phyloP scores from a whole-genome alignment of 1,139 yeast species.

The Suhomyces coccinellae region DNA sequence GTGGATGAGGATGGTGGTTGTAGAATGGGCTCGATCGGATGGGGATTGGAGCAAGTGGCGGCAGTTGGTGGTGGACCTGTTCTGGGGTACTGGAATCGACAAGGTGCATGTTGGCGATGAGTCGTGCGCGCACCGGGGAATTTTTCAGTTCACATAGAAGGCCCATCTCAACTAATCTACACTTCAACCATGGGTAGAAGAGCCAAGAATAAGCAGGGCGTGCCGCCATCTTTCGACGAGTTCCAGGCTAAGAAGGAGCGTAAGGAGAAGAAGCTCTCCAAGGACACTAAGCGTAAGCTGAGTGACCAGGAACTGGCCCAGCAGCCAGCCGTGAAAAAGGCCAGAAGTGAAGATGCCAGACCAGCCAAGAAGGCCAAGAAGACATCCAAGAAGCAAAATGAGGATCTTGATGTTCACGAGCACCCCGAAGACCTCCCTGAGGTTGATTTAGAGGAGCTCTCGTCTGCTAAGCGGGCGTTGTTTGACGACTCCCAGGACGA shows the following conservation, averaged over 20 bases:
- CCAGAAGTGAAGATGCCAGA: constrained; percentile 23
- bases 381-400: constrained; percentile 22
- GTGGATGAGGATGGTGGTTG: neutral
- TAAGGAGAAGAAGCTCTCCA: constrained; percentile 45
- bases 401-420: constrained; percentile 37
- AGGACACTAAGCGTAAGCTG: constrained; percentile 26
- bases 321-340: constrained; percentile 25
- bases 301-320: constrained; percentile 16
- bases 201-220: constrained; percentile 86
- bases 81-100: neutral
- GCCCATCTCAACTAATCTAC: neutral
- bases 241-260: constrained; percentile 61
- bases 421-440: constrained; percentile 45
- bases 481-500: constrained; percentile 71
- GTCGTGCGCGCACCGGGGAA: constrained; percentile 8
- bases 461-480: constrained; percentile 68
- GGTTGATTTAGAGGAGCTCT: constrained; percentile 63
- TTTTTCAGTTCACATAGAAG: constrained; percentile 12
- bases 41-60: neutral
- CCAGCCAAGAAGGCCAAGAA: constrained; percentile 12
- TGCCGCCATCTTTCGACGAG: constrained; percentile 85
- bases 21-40: neutral
- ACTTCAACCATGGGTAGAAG: constrained; percentile 75
- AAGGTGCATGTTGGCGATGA: constrained; percentile 5
- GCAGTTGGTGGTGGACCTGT: neutral